Evolutionary conservation across 805 yeast species (phyloP).

Genomic region (Wickerhamiella azymoides): DNA sequence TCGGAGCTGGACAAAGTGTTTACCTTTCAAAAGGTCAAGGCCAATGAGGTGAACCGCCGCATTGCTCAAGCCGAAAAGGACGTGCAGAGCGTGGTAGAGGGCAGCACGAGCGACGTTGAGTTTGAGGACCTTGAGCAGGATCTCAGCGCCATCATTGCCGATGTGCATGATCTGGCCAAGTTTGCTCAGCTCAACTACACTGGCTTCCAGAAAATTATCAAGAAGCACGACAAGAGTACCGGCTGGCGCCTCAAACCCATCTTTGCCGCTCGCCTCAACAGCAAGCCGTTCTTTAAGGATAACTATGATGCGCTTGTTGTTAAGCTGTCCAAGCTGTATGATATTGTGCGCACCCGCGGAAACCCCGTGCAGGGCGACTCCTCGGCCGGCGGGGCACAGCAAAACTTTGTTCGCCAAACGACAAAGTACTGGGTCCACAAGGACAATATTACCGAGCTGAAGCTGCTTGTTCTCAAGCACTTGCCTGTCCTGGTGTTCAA

Average conservation of each 20-base stretch:
- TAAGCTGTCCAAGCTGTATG: conserved; percentile 76
- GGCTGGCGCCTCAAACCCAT: conserved; percentile 72
- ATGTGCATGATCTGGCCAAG: conserved; percentile 92
- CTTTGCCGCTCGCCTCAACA: conserved; percentile 80
- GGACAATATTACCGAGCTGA: conserved; percentile 91
- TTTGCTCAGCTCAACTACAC: conserved; percentile 88
- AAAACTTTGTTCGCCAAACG: conserved; percentile 95
- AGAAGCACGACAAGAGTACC: conserved; percentile 91
- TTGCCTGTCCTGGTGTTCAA: conserved; percentile 94
- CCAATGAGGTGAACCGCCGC: conserved; percentile 71
- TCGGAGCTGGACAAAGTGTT: conserved; percentile 83
- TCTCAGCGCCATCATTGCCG: conserved; percentile 79
- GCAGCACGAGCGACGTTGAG: conserved; percentile 27
- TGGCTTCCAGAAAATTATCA: conserved; percentile 91
- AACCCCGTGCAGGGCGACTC: conserved; percentile 91
- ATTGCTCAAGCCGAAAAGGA: conserved; percentile 67
- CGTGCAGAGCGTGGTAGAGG: conserved; percentile 48
- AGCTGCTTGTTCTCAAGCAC: conserved; percentile 82
- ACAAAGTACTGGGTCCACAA: conserved; percentile 99
- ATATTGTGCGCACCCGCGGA: conserved; percentile 89
- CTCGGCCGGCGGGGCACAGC: conserved; percentile 96
- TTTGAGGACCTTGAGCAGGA: conserved; percentile 66
- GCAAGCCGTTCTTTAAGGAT: conserved; percentile 93
- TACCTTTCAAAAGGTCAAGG: conserved; percentile 78
- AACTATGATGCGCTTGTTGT: conserved; percentile 84